Evolutionary conservation across 192 early-diverging fungal genomes (phyloP).

Genomic region (Coemansia sp.): DNA sequence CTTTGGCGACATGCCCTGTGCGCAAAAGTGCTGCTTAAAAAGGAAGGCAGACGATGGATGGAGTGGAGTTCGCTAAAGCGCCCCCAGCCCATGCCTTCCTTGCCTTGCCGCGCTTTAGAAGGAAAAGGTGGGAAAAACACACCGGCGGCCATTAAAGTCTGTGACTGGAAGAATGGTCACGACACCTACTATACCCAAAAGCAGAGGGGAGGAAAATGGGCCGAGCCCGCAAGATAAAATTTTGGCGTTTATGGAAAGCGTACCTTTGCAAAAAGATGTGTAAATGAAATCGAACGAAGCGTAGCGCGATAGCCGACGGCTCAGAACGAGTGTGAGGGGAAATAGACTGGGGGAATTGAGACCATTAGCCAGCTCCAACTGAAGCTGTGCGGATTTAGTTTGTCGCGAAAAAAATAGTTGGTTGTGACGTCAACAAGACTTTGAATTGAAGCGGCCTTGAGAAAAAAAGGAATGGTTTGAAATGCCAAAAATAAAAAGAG

Average conservation of each 20-base stretch:
- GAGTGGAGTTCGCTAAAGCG: too few relatives aligned
- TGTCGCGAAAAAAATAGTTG: too few relatives aligned
- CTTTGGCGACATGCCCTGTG: background rate
- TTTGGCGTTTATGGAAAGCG: background rate
- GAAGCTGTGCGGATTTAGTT: background rate
- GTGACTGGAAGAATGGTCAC: background rate
- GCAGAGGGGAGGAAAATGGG: background rate
- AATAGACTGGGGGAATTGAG: background rate
- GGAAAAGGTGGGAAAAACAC: background rate
- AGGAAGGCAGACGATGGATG: background rate
- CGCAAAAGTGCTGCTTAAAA: background rate
- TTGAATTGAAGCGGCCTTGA: background rate
- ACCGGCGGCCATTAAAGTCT: background rate
- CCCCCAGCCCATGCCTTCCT: background rate
- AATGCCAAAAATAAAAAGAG: constrained; percentile 1
- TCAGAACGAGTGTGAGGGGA: background rate
- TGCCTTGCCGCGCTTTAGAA: background rate
- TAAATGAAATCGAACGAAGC: too few relatives aligned
- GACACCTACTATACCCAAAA: background rate
- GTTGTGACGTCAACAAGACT: constrained; percentile 1
- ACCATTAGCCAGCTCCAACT: too few relatives aligned
- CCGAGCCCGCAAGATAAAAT: background rate
- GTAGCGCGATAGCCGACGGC: constrained; percentile 2
- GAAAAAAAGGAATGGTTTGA: background rate
- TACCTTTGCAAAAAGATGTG: background rate